These are phyloP conservation scores for Exophiala spinifera DNA, from an alignment of 2,329 filamentous ascomycete species.

Conservation along the genomic window DNA sequence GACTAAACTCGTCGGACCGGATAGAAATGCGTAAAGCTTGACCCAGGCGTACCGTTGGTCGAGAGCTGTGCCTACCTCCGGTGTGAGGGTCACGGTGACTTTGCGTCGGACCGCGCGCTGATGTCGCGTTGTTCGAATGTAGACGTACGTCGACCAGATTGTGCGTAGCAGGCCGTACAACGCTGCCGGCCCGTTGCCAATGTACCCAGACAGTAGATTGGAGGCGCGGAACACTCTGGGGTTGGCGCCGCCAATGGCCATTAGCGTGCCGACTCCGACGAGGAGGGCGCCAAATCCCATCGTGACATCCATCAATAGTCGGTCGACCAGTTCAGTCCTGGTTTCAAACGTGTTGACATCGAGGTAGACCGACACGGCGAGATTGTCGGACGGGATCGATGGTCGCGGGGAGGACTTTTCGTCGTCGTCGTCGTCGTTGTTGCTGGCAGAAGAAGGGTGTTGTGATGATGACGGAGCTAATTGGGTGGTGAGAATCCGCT, in stretches of 20 bases:
- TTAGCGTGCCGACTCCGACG: constrained; percentile 51
- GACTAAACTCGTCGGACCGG: constrained; percentile 47
- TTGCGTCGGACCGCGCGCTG: constrained; percentile 29
- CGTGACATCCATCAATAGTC: constrained; percentile 50
- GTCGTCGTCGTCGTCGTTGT: no score
- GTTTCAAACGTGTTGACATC: constrained; percentile 50
- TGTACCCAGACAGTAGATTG: constrained; percentile 55
- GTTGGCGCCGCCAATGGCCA: constrained; percentile 54
- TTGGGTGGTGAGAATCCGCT: neutral
- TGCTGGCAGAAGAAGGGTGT: neutral
- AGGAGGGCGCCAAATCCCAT: constrained; percentile 51
- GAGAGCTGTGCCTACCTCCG: neutral
- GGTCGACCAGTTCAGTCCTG: constrained; percentile 51
- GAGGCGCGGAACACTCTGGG: constrained; percentile 43
- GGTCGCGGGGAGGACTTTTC: neutral
- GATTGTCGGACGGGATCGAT: neutral
- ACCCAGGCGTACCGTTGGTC: constrained; percentile 34
- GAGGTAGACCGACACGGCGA: constrained; percentile 25
- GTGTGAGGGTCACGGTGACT: constrained; percentile 25
- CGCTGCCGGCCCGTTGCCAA: constrained; percentile 53
- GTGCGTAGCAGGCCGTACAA: constrained; percentile 51
- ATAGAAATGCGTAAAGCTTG: constrained; percentile 45
- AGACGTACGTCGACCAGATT: constrained; percentile 48
- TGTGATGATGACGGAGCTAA: neutral
- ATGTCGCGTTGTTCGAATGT: constrained; percentile 42